Conservation (phyloP, 2,329 filamentous ascomycete genomes). For the Calonectria naviculata region DNA sequence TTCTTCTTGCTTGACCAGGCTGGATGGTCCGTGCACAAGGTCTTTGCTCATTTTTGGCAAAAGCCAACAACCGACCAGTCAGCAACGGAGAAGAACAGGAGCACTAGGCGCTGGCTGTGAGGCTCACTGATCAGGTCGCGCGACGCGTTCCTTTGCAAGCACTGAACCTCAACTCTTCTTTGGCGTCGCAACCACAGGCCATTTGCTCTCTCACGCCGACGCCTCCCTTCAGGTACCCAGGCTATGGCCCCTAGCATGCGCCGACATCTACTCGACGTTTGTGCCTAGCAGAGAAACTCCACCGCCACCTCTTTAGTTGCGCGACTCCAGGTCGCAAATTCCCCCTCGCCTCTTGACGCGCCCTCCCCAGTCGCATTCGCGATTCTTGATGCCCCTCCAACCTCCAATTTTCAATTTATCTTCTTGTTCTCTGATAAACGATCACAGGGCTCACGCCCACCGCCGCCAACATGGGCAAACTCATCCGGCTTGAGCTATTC, state of each 20-base stretch:
- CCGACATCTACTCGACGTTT: slow-evolving; percentile 19
- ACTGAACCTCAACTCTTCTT: slow-evolving; percentile 27
- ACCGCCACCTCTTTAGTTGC: slow-evolving; percentile 18
- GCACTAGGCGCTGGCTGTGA: slow-evolving; percentile 7
- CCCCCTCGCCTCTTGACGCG: slow-evolving; percentile 36
- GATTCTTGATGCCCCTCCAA: slow-evolving; percentile 30
- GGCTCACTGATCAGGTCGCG: slow-evolving; percentile 29
- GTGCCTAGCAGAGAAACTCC: slow-evolving; percentile 7
- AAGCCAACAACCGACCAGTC: slow-evolving; percentile 2
- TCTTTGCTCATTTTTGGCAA: slow-evolving; percentile 1
- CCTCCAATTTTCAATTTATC: slow-evolving; percentile 19
- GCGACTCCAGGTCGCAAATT: slow-evolving; percentile 33
- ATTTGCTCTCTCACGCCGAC: slow-evolving; percentile 6
- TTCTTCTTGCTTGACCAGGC: not conserved
- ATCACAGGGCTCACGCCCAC: slow-evolving; percentile 29
- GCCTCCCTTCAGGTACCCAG: slow-evolving; percentile 8
- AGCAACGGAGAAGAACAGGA: slow-evolving; percentile 5
- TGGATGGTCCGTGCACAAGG: not conserved
- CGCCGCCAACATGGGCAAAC: slow-evolving; percentile 84
- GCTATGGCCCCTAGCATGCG: slow-evolving; percentile 8
- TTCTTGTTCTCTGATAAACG: slow-evolving; percentile 13
- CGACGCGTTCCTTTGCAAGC: slow-evolving; percentile 37
- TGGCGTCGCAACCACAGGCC: slow-evolving; percentile 30
- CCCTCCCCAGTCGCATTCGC: slow-evolving; percentile 32
- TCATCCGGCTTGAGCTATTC: slow-evolving; percentile 93